phyloP scores from a whole-genome alignment of 73 alveolate species.

The Paramecium primaurelia region DNA sequence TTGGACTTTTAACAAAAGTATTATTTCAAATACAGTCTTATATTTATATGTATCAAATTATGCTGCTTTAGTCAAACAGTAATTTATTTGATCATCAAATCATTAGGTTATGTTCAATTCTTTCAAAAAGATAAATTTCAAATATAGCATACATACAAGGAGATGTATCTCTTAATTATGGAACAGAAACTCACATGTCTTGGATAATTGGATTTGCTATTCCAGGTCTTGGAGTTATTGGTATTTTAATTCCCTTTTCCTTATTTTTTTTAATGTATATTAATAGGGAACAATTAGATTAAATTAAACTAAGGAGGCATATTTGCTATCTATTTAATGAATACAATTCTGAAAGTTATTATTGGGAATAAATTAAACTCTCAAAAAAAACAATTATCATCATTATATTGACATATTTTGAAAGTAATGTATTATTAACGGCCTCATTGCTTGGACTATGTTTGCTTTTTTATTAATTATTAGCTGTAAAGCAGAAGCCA shows the following conservation, averaged over 20 bases:
- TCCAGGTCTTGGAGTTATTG: background rate
- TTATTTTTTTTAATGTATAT: background rate
- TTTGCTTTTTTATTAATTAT: background rate
- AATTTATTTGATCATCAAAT: background rate
- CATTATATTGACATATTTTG: background rate
- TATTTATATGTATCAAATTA: background rate
- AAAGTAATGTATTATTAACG: background rate
- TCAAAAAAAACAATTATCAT: background rate
- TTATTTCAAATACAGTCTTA: background rate
- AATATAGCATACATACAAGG: background rate
- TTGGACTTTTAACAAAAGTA: background rate
- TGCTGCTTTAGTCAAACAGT: background rate
- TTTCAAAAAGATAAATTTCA: background rate
- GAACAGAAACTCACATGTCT: background rate
- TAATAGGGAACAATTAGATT: background rate
- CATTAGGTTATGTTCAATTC: background rate
- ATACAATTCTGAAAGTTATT: background rate
- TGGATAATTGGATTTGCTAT: background rate
- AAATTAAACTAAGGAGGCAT: background rate
- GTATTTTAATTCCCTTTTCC: background rate
- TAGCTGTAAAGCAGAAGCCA: background rate
- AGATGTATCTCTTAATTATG: background rate
- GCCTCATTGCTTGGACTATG: background rate
- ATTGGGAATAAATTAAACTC: background rate
- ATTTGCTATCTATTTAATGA: background rate